A percentile compares a stretch with the other conserved stretches of the same genome.
Evolutionary conservation across 2,329 filamentous ascomycete genomes (phyloP).

Genomic region (Hypoxylon sp.): DNA sequence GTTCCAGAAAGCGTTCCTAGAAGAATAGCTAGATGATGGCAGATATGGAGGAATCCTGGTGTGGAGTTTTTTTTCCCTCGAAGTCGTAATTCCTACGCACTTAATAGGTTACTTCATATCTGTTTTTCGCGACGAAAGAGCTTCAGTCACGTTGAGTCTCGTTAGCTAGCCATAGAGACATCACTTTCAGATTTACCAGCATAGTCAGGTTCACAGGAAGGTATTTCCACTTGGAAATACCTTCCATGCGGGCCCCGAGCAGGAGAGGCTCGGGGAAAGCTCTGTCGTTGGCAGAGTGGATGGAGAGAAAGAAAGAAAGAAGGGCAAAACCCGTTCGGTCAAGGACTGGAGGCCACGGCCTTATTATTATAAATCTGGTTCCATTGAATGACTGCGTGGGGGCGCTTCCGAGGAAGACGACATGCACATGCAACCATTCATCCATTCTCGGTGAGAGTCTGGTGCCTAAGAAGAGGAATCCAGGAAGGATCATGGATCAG

Average conservation of each 20-base stretch:
- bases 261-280: slow-evolving; percentile 11
- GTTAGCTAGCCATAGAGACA: neutral
- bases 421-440: slow-evolving; percentile 36
- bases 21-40: neutral
- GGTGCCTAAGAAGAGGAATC: slow-evolving; percentile 25
- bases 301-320: slow-evolving; percentile 7
- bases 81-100: neutral
- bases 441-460: slow-evolving; percentile 43
- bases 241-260: neutral
- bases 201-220: neutral
- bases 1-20: neutral
- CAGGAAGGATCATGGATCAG: slow-evolving; percentile 41
- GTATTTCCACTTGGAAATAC: slow-evolving; percentile 18
- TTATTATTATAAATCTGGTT: slow-evolving; percentile 24
- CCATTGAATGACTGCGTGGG: slow-evolving; percentile 34
- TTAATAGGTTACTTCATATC: neutral
- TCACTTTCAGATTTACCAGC: neutral
- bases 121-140: neutral
- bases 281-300: neutral
- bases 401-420: slow-evolving; percentile 22
- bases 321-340: slow-evolving; percentile 3
- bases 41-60: neutral
- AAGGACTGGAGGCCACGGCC: slow-evolving; percentile 6
- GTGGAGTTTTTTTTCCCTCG: neutral
- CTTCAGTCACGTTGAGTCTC: neutral